Percentiles rank a stretch among this genome's conserved stretches.
These are phyloP conservation scores for Bonia amplexicaulis DNA, from an alignment of 176 grass and related monocot genomes.

Conservation along the genomic window DNA sequence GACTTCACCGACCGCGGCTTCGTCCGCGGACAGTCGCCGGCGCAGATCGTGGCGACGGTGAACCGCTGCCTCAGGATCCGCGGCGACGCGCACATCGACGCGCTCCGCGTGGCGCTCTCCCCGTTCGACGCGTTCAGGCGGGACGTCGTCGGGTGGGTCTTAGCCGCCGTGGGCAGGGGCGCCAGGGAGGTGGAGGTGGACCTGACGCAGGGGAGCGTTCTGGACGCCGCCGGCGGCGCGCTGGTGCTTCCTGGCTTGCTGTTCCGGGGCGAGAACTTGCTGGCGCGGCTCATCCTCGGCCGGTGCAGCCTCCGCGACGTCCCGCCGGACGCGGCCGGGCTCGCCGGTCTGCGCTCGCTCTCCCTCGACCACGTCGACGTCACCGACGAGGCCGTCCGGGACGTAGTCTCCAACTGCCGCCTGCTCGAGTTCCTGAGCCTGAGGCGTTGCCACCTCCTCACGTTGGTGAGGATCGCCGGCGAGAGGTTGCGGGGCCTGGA, in stretches of 20 bases:
- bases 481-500: constrained; percentile 33
- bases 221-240: neutral
- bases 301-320: constrained; percentile 26
- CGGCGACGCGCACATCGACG: constrained; percentile 31
- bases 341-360: constrained; percentile 30
- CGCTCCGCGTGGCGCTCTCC: constrained; percentile 35
- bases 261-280: constrained; percentile 6
- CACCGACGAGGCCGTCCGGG: constrained; percentile 6
- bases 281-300: constrained; percentile 33
- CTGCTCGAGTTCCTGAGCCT: constrained; percentile 50
- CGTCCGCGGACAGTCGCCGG: constrained; percentile 30
- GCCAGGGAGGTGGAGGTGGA: constrained; percentile 43
- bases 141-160: constrained; percentile 37
- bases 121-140: constrained; percentile 4
- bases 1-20: constrained; percentile 45
- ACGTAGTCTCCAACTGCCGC: constrained; percentile 14
- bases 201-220: constrained; percentile 14
- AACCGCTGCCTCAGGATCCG: constrained; percentile 35
- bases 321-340: neutral
- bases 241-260: constrained; percentile 24
- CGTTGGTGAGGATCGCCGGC: constrained; percentile 11
- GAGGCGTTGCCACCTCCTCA: constrained; percentile 20
- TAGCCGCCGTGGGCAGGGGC: constrained; percentile 25
- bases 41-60: constrained; percentile 19
- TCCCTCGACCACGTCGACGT: constrained; percentile 34